phyloP scores from a whole-genome alignment of 2,329 filamentous ascomycete genomes.

The Diaporthe destruens region DNA sequence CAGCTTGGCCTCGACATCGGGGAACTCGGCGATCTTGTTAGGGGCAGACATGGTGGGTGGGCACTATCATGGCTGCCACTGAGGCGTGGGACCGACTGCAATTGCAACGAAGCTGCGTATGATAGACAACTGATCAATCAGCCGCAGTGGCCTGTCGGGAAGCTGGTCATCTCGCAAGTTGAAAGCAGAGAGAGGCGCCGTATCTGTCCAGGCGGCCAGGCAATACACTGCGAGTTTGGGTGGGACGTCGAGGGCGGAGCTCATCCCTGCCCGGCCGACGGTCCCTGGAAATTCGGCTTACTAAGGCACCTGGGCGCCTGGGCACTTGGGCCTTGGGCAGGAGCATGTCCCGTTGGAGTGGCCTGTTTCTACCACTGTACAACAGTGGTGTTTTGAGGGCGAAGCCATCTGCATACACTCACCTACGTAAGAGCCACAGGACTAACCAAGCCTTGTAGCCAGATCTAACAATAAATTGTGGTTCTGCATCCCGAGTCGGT shows the following conservation, averaged over 20 bases:
- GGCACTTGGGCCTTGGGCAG: no score
- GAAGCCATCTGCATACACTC: not conserved
- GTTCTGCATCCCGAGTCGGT: no score
- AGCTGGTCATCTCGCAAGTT: slow-evolving; percentile 2
- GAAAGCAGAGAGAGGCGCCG: not conserved
- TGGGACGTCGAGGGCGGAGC: slow-evolving; percentile 15
- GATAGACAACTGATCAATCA: not conserved
- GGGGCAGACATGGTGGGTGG: slow-evolving; percentile 59
- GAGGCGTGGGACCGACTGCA: not conserved
- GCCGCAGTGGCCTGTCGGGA: not conserved
- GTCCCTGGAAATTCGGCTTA: not conserved
- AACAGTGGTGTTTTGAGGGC: no score
- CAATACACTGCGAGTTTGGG: not conserved
- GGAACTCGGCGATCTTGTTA: slow-evolving; percentile 69
- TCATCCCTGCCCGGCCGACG: not conserved
- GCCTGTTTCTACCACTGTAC: not conserved
- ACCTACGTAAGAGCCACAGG: not conserved
- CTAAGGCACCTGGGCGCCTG: not conserved
- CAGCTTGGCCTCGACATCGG: slow-evolving; percentile 81
- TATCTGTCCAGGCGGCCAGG: not conserved
- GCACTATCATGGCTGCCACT: slow-evolving; percentile 31
- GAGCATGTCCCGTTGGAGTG: no score
- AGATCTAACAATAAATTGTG: no score
- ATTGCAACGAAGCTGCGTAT: not conserved
- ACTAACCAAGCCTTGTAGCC: no score